A percentile compares a stretch with the other conserved stretches of the same genome.
These are phyloP conservation scores for Dipodascopsis uninucleata DNA, from an alignment of 805 yeast genomes.

Conservation along the genomic window DNA sequence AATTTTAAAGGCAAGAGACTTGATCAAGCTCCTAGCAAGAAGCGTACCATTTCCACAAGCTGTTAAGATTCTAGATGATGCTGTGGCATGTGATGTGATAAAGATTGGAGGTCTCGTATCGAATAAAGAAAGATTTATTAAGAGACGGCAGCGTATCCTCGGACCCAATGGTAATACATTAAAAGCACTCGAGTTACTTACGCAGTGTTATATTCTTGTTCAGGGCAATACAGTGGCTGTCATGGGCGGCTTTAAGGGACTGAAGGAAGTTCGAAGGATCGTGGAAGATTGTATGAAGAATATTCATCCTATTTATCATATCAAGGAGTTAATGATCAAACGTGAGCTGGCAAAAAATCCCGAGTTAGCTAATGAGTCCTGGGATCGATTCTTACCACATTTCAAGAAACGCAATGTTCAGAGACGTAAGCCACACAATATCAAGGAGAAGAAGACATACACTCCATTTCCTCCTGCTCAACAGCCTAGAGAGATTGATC, in stretches of 20 bases:
- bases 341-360: constrained; percentile 93
- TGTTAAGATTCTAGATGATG: constrained; percentile 77
- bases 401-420: constrained; percentile 96
- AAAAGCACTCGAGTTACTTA: constrained; percentile 88
- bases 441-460: constrained; percentile 70
- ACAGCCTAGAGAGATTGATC: constrained; percentile 92
- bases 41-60: constrained; percentile 98
- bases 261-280: constrained; percentile 86
- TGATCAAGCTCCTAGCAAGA: constrained; percentile 88
- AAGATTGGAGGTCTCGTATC: constrained; percentile 87
- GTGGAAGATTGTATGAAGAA: constrained; percentile 98
- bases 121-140: constrained; percentile 89
- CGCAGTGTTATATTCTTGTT: constrained; percentile 92
- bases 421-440: constrained; percentile 77
- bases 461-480: constrained; percentile 99
- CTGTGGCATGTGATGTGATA: constrained; percentile 86
- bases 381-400: constrained; percentile 94
- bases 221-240: constrained; percentile 97
- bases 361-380: constrained; percentile 90
- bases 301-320: constrained; percentile 95
- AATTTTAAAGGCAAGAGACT: constrained; percentile 88
- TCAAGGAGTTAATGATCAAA: constrained; percentile 95
- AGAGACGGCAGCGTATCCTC: constrained; percentile 91
- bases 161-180: constrained; percentile 97
- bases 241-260: constrained; percentile 94